phyloP scores from a whole-genome alignment of 768 basidiomycete genomes.

The Mrakia gelida region DNA sequence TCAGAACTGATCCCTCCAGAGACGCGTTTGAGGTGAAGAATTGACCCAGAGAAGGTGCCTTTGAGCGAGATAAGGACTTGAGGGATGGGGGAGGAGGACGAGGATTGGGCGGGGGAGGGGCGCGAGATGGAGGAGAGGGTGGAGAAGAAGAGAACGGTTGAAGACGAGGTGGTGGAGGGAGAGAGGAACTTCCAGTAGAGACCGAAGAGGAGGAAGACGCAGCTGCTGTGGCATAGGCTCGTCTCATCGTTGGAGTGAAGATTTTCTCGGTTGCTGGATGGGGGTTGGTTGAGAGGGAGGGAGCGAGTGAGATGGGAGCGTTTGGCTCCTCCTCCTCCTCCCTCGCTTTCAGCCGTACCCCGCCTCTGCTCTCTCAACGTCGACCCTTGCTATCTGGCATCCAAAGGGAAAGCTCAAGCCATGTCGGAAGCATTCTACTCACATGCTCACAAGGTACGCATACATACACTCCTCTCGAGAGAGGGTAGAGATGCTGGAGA shows the following conservation, averaged over 20 bases:
- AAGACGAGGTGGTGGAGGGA: neutral
- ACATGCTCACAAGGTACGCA: too few species aligned
- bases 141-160: neutral
- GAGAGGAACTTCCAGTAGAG: neutral
- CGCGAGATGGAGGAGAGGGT: constrained; percentile 4
- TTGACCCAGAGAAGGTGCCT: neutral
- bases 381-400: too few species aligned
- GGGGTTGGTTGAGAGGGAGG: neutral
- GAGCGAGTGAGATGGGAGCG: neutral
- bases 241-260: neutral
- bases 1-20: neutral
- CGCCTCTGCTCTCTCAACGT: neutral
- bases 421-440: too few species aligned
- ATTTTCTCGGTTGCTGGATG: neutral
- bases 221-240: constrained; percentile 4
- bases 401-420: too few species aligned
- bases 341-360: neutral
- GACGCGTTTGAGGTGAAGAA: neutral
- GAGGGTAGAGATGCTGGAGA: too few species aligned
- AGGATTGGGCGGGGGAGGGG: neutral
- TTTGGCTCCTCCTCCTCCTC: too few species aligned
- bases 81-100: neutral
- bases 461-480: too few species aligned
- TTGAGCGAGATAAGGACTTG: too few species aligned
- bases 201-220: neutral